Conservation (phyloP, 768 basidiomycete genomes). For the Suillus tomentosus region DNA sequence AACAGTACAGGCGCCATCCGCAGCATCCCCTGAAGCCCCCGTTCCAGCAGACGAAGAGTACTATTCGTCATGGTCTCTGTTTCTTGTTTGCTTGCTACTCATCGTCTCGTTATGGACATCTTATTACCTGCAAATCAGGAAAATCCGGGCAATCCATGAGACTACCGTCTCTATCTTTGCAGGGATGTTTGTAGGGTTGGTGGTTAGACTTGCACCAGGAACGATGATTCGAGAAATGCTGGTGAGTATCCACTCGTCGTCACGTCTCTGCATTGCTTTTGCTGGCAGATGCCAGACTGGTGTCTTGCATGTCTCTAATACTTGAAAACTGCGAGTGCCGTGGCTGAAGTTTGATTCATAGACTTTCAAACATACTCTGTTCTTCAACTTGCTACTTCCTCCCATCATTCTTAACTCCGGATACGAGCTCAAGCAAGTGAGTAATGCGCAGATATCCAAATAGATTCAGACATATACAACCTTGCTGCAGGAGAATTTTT, state of each 20-base stretch:
- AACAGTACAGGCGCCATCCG: constrained; percentile 28
- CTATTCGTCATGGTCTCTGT: constrained; percentile 93
- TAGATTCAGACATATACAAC: not conserved
- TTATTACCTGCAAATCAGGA: constrained; percentile 96
- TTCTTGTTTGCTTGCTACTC: constrained; percentile 89
- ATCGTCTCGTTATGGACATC: constrained; percentile 94
- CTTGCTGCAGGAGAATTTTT: constrained; percentile 85
- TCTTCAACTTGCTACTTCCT: constrained; percentile 97
- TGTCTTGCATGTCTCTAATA: not conserved
- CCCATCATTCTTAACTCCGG: constrained; percentile 98
- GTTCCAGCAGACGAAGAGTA: constrained; percentile 80
- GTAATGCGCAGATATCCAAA: constrained; percentile 21
- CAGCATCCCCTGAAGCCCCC: constrained; percentile 36
- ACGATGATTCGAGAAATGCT: constrained; percentile 97
- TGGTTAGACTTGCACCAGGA: constrained; percentile 88
- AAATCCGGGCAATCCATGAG: constrained; percentile 94
- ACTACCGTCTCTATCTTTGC: constrained; percentile 94
- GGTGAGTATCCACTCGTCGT: constrained; percentile 53
- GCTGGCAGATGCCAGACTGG: too few relatives aligned
- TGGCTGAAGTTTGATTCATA: constrained; percentile 32
- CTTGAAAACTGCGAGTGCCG: not conserved
- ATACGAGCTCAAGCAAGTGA: constrained; percentile 93
- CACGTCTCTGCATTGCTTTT: not conserved
- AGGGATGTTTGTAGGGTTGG: constrained; percentile 93
- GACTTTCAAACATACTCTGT: constrained; percentile 96